These are phyloP conservation scores for Didymella arachidicola DNA, from an alignment of 2,329 filamentous ascomycete genomes.

Conservation along the genomic window DNA sequence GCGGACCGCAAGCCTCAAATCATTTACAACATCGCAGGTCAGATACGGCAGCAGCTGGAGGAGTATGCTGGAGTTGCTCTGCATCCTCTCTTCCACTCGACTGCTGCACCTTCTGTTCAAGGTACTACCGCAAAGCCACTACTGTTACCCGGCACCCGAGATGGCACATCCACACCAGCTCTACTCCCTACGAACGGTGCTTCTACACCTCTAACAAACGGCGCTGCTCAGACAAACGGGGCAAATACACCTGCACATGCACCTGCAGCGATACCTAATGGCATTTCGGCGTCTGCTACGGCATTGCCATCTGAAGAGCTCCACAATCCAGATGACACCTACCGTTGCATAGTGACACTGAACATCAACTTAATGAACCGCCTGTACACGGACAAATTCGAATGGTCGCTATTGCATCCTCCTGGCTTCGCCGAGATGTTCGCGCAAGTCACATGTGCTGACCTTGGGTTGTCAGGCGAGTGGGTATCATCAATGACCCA, in stretches of 20 bases:
- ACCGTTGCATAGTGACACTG: slow-evolving; percentile 88
- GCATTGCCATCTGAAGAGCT: slow-evolving; percentile 72
- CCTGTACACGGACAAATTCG: slow-evolving; percentile 95
- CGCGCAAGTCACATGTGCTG: slow-evolving; percentile 89
- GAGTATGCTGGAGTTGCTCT: slow-evolving; percentile 95
- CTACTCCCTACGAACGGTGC: slow-evolving; percentile 60
- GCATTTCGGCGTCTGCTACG: slow-evolving; percentile 74
- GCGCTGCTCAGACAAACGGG: slow-evolving; percentile 53
- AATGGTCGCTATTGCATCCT: slow-evolving; percentile 94
- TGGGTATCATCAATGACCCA: slow-evolving; percentile 95
- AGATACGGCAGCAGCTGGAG: slow-evolving; percentile 93
- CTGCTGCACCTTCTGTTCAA: slow-evolving; percentile 40
- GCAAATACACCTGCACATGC: slow-evolving; percentile 58
- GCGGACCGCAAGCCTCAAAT: slow-evolving; percentile 69
- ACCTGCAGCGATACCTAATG: slow-evolving; percentile 58
- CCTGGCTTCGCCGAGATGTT: slow-evolving; percentile 92
- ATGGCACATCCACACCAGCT: slow-evolving; percentile 59
- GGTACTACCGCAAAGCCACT: slow-evolving; percentile 43
- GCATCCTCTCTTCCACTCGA: slow-evolving; percentile 86
- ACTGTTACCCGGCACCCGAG: slow-evolving; percentile 57
- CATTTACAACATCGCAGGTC: slow-evolving; percentile 84
- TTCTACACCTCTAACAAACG: slow-evolving; percentile 63
- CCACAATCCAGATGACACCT: slow-evolving; percentile 90
- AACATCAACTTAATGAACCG: slow-evolving; percentile 91
- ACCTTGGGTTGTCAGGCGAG: slow-evolving; percentile 86